Evolutionary conservation across 345 rosid species (phyloP).

Genomic region (Salix arbutifolia): DNA sequence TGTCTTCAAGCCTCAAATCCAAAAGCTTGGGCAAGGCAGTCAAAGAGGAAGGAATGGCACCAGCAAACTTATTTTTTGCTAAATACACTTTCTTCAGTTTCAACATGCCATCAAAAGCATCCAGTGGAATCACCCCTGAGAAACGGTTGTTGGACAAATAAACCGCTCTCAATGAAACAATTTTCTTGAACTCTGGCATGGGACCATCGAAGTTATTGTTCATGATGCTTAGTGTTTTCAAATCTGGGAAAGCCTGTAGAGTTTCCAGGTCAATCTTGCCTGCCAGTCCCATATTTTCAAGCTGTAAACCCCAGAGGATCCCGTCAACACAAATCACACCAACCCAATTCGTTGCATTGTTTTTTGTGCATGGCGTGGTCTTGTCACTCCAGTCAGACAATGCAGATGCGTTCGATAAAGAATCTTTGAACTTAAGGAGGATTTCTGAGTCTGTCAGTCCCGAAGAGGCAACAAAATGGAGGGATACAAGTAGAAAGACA

Average conservation of each 20-base stretch:
- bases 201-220: slow-evolving; percentile 55
- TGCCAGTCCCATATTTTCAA: slow-evolving; percentile 54
- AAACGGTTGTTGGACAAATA: slow-evolving; percentile 60
- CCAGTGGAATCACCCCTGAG: slow-evolving; percentile 46
- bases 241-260: slow-evolving; percentile 31
- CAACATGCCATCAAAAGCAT: slow-evolving; percentile 57
- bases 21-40: slow-evolving; percentile 43
- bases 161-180: slow-evolving; percentile 43
- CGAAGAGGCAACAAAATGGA: slow-evolving; percentile 12
- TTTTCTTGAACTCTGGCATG: slow-evolving; percentile 52
- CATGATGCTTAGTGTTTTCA: slow-evolving; percentile 60
- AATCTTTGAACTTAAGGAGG: slow-evolving; percentile 58
- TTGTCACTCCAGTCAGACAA: slow-evolving; percentile 45
- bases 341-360: slow-evolving; percentile 42
- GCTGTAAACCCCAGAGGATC: slow-evolving; percentile 53
- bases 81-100: slow-evolving; percentile 60
- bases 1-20: slow-evolving; percentile 56
- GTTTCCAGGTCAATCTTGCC: slow-evolving; percentile 47
- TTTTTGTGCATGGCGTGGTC: slow-evolving; percentile 30
- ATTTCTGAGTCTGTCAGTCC: slow-evolving; percentile 39
- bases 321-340: slow-evolving; percentile 53
- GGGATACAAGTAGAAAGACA: background rate
- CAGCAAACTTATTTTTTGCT: slow-evolving; percentile 49
- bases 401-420: slow-evolving; percentile 30
- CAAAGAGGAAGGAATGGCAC: slow-evolving; percentile 62